phyloP scores from a whole-genome alignment of 768 basidiomycete species.

The Astraeus odoratus region DNA sequence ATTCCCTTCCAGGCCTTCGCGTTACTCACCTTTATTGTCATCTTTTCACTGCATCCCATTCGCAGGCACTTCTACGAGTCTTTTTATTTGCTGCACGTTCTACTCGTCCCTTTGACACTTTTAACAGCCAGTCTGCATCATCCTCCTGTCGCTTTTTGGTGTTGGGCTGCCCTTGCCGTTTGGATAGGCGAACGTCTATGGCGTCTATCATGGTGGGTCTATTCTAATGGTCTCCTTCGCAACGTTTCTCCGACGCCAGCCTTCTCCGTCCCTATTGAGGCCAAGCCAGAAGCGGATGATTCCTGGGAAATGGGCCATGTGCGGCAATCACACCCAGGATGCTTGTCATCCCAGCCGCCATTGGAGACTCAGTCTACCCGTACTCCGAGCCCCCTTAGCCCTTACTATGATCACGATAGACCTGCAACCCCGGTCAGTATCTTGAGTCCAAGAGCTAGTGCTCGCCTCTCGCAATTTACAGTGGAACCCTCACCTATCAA shows the following conservation, averaged over 20 bases:
- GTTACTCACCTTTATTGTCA: slow-evolving; percentile 45
- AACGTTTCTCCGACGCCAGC: slow-evolving; percentile 2
- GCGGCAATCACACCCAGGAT: slow-evolving; percentile 5
- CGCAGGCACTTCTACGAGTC: slow-evolving; percentile 50
- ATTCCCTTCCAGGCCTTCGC: slow-evolving; percentile 42
- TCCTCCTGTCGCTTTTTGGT: slow-evolving; percentile 61
- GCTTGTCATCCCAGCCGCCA: background rate
- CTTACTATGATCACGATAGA: slow-evolving; percentile 12
- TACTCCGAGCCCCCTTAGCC: slow-evolving; percentile 20
- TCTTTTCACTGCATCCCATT: slow-evolving; percentile 44
- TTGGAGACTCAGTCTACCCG: slow-evolving; percentile 6
- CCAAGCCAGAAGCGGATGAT: slow-evolving; percentile 7
- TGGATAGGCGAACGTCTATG: slow-evolving; percentile 60
- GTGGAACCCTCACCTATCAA: background rate
- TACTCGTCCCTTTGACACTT: slow-evolving; percentile 57
- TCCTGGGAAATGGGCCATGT: slow-evolving; percentile 21
- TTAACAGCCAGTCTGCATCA: slow-evolving; percentile 61
- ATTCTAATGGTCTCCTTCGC: slow-evolving; percentile 50
- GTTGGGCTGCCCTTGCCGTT: slow-evolving; percentile 50
- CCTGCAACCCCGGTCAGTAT: slow-evolving; percentile 1
- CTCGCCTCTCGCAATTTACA: background rate
- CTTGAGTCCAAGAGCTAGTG: background rate
- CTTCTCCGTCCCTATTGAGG: background rate
- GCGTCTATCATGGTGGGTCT: slow-evolving; percentile 49
- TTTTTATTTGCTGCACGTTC: slow-evolving; percentile 61